phyloP scores from a whole-genome alignment of 441 rosid species.

The Melastoma candidum region DNA sequence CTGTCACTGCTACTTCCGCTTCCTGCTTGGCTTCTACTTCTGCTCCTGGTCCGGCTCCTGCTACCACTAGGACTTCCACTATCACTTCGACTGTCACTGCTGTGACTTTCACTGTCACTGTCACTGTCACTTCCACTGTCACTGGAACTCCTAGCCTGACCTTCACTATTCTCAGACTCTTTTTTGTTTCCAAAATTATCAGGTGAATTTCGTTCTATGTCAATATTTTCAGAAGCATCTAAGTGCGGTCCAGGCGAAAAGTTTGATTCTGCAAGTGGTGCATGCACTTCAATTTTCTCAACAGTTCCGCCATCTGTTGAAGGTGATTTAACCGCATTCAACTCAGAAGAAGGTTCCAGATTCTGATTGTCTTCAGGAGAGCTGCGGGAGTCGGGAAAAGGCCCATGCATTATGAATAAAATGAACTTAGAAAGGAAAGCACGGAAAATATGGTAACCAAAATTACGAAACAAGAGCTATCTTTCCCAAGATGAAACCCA shows the following conservation, averaged over 20 bases:
- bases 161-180: conserved; percentile 54
- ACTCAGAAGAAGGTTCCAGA: conserved; percentile 36
- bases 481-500: too few relatives aligned
- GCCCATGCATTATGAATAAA: conserved; percentile 3
- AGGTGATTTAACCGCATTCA: conserved; percentile 31
- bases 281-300: conserved; percentile 31
- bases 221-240: conserved; percentile 31
- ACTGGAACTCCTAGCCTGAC: conserved; percentile 65
- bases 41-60: conserved; percentile 40
- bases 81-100: conserved; percentile 33
- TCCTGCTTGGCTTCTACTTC: conserved; percentile 53
- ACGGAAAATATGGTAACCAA: neutral
- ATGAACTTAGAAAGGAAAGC: neutral
- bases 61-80: conserved; percentile 30
- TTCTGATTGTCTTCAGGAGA: conserved; percentile 59
- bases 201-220: conserved; percentile 49
- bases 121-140: conserved; percentile 45
- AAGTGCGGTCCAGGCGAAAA: conserved; percentile 30
- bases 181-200: conserved; percentile 53
- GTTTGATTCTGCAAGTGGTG: conserved; percentile 29
- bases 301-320: conserved; percentile 31
- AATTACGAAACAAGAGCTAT: too few relatives aligned
- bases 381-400: conserved; percentile 31
- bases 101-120: conserved; percentile 1
- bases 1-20: conserved; percentile 88